Evolutionary conservation across 495 filamentous ascomycete genomes (phyloP).

Genomic region (Daldinia loculata): DNA sequence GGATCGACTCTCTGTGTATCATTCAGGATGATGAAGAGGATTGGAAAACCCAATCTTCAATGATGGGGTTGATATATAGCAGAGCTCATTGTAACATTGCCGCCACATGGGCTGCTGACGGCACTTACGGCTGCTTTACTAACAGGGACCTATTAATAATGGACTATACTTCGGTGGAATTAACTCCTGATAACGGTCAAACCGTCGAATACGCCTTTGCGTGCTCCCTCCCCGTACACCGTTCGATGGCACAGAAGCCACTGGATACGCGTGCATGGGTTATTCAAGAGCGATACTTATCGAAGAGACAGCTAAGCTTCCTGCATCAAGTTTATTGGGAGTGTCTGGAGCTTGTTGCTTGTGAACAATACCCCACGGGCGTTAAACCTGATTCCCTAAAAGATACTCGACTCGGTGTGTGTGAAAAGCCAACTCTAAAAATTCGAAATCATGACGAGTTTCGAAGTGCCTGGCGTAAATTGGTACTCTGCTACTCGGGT

Average conservation of each 20-base stretch:
- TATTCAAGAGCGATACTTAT: conserved; percentile 47
- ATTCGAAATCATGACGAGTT: neutral
- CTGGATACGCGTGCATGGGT: conserved; percentile 44
- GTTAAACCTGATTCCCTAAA: neutral
- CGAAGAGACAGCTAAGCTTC: conserved; percentile 42
- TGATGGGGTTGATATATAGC: conserved; percentile 1
- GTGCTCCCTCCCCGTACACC: neutral
- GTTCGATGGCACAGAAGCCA: neutral
- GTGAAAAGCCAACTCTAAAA: neutral
- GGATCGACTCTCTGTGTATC: conserved; percentile 40
- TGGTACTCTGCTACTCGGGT: conserved; percentile 8
- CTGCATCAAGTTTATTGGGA: conserved; percentile 46
- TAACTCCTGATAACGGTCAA: neutral
- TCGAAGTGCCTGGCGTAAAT: neutral
- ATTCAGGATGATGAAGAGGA: conserved; percentile 21
- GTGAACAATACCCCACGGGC: conserved; percentile 20
- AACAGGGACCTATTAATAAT: neutral
- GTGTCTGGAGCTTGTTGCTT: conserved; percentile 29
- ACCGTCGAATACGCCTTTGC: neutral
- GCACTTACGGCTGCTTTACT: conserved; percentile 3
- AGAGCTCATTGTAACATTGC: neutral
- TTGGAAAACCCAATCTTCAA: neutral
- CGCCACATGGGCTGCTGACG: neutral
- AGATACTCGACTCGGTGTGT: neutral
- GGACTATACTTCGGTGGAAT: neutral